Evolutionary conservation across 345 rosid species (phyloP), one percentile per base, ranked within the genome.

Genomic region (Hibiscus syriacus): DNA sequence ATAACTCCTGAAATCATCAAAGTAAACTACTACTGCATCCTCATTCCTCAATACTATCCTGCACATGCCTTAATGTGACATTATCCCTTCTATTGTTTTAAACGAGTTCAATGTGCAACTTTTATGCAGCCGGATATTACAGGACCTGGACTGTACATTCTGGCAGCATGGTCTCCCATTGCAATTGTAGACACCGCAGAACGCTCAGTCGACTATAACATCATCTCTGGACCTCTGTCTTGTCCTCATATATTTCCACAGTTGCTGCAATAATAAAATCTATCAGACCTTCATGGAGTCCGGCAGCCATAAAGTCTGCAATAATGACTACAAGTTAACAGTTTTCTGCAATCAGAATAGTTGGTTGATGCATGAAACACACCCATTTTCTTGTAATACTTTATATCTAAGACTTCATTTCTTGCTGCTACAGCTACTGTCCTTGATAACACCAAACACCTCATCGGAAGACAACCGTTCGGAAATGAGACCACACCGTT

Each of bases 311-410:
- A 46, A 83, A 64, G 76, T 86, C 90, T 27, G 88, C 79, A 66
- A 83, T 84, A 55, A 80, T 84, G 79, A 86, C 83, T 55, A 81
- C 90, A 76, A 83, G 86, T 83, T 66, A 64, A 71, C 26, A 67
- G 11, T 54, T 70, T 50, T 38, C 73, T 25, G 29, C 59, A 22
- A 48, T 62, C 16, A 22, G 29, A 20, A 22, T 13, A 59, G 27
- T 9, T 8, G n/a, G 26, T 11, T 59, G 46, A 36, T 59, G 52
- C 67, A 23, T 62, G 26, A 46, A 45, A 65, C 27, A 46, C 19
- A 52, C 7, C 20, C 17, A 13, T 32, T 13, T 30, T 20, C 22
- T 6, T 34, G 1, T 34, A 26, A 50, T 34, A 19, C 52, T 52
- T 34, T 49, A 6, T 14, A 66, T 32, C 46, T 30, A 34, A 66